phyloP scores from a whole-genome alignment of 306 rosid genomes.

The Quercus berberidifolia region DNA sequence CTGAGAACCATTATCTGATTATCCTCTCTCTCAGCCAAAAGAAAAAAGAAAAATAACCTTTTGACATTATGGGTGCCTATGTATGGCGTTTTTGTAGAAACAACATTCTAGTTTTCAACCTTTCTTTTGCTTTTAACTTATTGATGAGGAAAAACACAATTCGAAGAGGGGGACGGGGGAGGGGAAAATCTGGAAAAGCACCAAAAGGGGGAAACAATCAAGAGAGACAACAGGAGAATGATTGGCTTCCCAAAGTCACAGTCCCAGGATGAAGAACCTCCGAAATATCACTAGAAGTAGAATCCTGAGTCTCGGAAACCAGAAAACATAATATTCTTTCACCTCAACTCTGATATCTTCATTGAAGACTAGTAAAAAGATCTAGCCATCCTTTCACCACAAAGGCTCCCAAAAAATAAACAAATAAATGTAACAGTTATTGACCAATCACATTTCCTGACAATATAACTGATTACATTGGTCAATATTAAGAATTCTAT shows the following conservation, averaged over 20 bases:
- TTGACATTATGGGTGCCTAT: conserved; percentile 1
- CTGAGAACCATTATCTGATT: conserved; percentile 1
- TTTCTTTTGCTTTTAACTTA: background rate
- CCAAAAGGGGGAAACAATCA: background rate
- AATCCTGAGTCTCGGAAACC: background rate
- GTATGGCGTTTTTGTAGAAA: background rate
- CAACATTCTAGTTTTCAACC: background rate
- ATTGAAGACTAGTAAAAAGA: background rate
- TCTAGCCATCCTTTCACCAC: background rate
- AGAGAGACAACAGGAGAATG: background rate
- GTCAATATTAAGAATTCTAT: background rate
- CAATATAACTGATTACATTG: background rate
- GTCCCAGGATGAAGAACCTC: background rate
- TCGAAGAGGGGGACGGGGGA: background rate
- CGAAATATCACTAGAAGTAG: background rate
- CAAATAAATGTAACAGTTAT: background rate
- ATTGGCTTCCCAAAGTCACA: background rate
- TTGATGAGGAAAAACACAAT: background rate
- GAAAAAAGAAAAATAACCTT: no score
- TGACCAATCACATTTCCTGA: background rate
- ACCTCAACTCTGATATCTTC: background rate
- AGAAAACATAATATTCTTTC: background rate
- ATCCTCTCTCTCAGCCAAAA: no score
- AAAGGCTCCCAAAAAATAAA: background rate
- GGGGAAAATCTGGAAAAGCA: background rate